A percentile compares a stretch with the other conserved stretches of the same genome.
phyloP scores from a whole-genome alignment of 208 protist species.

The Acanthamoeba royreba region DNA sequence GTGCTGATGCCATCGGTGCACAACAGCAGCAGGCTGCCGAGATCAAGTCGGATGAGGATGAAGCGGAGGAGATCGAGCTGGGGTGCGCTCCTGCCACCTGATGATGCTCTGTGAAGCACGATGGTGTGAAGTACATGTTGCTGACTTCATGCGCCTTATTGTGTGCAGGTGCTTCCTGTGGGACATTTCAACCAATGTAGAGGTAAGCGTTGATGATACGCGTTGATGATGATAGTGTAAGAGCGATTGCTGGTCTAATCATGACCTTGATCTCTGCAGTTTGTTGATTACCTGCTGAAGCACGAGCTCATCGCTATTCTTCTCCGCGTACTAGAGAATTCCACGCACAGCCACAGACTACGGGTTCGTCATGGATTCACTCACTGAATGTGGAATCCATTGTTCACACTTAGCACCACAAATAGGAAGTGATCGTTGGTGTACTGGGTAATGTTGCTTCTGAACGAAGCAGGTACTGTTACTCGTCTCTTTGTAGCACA shows the following conservation, averaged over 20 bases:
- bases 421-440: neutral
- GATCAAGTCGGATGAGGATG: neutral
- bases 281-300: neutral
- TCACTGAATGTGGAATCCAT: neutral
- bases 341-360: neutral
- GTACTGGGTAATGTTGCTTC: neutral
- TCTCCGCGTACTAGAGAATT: neutral
- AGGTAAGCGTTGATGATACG: neutral
- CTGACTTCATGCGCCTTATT: neutral
- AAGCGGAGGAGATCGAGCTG: neutral
- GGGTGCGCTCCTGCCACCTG: neutral
- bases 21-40: neutral
- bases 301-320: neutral
- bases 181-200: neutral
- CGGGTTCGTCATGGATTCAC: neutral
- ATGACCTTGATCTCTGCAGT: neutral
- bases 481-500: neutral
- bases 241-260: neutral
- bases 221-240: neutral
- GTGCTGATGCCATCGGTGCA: too few species aligned
- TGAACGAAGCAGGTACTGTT: neutral
- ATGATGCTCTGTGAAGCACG: too few species aligned
- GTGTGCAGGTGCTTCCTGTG: neutral
- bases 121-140: neutral
- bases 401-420: neutral